Evolutionary conservation across 768 basidiomycete species (phyloP).

Genomic region (Hydnum rufescens): DNA sequence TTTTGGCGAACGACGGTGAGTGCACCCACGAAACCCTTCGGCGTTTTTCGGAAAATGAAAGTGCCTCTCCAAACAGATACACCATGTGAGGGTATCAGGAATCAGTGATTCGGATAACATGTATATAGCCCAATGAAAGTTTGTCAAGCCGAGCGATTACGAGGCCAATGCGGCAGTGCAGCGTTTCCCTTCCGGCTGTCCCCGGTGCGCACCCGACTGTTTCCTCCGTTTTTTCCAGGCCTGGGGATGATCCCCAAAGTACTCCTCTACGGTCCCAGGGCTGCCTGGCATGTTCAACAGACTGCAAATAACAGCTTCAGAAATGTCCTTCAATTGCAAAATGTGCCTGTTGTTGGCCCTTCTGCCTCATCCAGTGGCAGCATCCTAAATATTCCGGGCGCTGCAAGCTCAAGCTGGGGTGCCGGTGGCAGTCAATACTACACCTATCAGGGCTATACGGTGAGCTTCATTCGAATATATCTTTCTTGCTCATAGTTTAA

Average conservation of each 20-base stretch:
- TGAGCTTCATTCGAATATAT: no score
- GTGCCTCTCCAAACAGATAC: background rate
- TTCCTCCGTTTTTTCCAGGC: no score
- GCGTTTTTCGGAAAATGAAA: background rate
- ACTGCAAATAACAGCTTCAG: slow-evolving; percentile 26
- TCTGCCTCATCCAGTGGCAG: background rate
- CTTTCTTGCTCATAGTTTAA: background rate
- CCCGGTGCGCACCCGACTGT: no score
- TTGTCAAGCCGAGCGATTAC: background rate
- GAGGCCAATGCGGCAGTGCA: background rate
- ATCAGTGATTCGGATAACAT: background rate
- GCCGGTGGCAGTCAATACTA: slow-evolving; percentile 58
- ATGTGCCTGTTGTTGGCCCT: background rate
- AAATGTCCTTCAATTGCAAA: slow-evolving; percentile 54
- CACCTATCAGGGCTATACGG: slow-evolving; percentile 45
- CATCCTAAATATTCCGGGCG: slow-evolving; percentile 11
- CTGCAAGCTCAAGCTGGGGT: slow-evolving; percentile 31
- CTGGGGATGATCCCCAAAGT: slow-evolving; percentile 62
- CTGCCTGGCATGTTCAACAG: slow-evolving; percentile 57
- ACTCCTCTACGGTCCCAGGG: slow-evolving; percentile 53
- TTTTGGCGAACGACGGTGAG: slow-evolving; percentile 75
- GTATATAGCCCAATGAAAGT: background rate
- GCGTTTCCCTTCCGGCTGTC: background rate
- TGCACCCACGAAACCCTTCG: background rate
- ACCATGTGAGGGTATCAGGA: background rate